Conservation (phyloP, 345 rosid species). For the Arabidopsis suecica region DNA sequence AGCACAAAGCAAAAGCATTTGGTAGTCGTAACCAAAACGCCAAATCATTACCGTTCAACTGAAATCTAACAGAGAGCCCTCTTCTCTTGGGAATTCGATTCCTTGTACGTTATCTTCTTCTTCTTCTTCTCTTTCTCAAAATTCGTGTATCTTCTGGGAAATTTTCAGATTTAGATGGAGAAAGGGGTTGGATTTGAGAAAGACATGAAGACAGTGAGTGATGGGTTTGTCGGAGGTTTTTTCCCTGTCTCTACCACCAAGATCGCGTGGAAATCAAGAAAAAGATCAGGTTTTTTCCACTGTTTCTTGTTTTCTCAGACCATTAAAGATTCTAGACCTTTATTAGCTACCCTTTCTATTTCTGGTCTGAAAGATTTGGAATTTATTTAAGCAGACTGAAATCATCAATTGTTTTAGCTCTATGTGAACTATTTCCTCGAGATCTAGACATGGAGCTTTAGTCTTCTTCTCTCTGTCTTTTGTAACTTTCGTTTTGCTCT, state of each 20-base stretch:
- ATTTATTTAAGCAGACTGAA: background rate
- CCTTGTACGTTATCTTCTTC: constrained; percentile 42
- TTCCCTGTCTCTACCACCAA: constrained; percentile 69
- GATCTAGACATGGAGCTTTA: background rate
- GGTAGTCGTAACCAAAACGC: constrained; percentile 40
- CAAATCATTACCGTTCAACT: constrained; percentile 47
- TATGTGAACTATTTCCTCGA: background rate
- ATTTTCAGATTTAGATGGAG: constrained; percentile 37
- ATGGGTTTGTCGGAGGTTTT: constrained; percentile 65
- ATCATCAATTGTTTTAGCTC: constrained; percentile 10
- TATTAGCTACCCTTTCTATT: constrained; percentile 1
- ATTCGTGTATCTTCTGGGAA: background rate
- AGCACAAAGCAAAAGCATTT: constrained; percentile 37
- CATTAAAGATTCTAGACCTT: background rate
- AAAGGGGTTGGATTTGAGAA: constrained; percentile 32
- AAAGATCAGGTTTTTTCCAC: constrained; percentile 62
- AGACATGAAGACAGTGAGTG: constrained; percentile 43
- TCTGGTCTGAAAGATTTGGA: constrained; percentile 1
- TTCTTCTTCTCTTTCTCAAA: constrained; percentile 25
- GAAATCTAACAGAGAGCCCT: constrained; percentile 26
- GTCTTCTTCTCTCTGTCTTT: background rate
- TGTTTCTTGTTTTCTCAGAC: constrained; percentile 18
- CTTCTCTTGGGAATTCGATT: constrained; percentile 1
- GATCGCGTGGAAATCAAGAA: constrained; percentile 82
- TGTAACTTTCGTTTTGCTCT: background rate